Percentiles rank a stretch among this genome's conserved stretches.
These are phyloP conservation scores for Priceomyces fermenticarens DNA, from an alignment of 805 yeast species.

Conservation along the genomic window DNA sequence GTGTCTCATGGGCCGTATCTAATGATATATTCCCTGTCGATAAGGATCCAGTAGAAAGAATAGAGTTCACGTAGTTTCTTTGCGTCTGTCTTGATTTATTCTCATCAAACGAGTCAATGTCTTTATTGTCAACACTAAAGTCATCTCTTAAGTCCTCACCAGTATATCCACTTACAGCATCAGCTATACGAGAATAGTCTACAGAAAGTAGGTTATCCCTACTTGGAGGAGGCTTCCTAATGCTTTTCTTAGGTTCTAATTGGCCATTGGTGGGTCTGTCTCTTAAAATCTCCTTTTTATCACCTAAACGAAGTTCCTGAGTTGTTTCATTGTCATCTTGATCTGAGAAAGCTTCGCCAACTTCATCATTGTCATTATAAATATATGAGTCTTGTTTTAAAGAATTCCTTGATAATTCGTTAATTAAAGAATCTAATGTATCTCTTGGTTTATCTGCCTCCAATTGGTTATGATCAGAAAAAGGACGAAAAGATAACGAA, in stretches of 20 bases:
- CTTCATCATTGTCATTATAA: neutral
- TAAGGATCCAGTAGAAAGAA: constrained; percentile 24
- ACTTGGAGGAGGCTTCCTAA: constrained; percentile 30
- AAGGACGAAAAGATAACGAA: too few species aligned
- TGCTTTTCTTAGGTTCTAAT: constrained; percentile 14
- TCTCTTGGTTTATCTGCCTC: constrained; percentile 12
- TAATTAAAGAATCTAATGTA: constrained; percentile 36
- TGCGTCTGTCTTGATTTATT: neutral
- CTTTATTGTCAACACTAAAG: constrained; percentile 3
- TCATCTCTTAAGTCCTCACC: constrained; percentile 9
- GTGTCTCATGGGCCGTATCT: constrained; percentile 8
- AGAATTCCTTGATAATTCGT: constrained; percentile 29
- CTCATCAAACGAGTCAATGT: neutral
- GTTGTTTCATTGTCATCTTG: neutral
- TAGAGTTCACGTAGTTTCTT: constrained; percentile 1
- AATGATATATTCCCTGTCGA: constrained; percentile 26
- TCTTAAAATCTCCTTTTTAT: too few species aligned
- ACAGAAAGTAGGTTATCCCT: constrained; percentile 20
- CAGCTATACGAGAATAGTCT: constrained; percentile 27
- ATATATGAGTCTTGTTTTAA: neutral
- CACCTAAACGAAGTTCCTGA: too few species aligned
- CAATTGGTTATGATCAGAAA: too few species aligned
- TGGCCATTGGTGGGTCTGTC: neutral
- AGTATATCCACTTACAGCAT: constrained; percentile 31
- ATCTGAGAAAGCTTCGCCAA: neutral